Percentiles rank a stretch among this genome's conserved stretches.
Conservation (phyloP, 768 basidiomycete genomes). For the Guyanaporus albipodus region DNA sequence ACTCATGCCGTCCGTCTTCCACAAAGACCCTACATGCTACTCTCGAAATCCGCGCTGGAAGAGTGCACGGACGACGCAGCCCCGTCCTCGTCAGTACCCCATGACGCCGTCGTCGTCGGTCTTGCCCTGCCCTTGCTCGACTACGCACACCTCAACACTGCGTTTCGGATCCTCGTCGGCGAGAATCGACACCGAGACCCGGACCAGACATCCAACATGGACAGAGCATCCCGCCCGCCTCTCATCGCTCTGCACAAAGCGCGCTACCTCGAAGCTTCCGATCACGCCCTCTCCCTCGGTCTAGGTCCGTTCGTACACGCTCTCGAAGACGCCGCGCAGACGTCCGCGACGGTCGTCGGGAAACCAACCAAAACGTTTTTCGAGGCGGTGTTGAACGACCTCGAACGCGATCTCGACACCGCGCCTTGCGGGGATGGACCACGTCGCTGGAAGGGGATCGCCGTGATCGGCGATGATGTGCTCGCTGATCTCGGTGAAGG, state of each 20-base stretch:
- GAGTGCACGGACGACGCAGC: slow-evolving; percentile 32
- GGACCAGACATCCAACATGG: background rate
- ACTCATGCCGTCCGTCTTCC: background rate
- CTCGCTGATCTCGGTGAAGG: slow-evolving; percentile 62
- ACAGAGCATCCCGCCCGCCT: slow-evolving; percentile 18
- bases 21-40: slow-evolving; percentile 48
- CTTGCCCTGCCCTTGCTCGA: slow-evolving; percentile 49
- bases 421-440: background rate
- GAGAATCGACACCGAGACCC: slow-evolving; percentile 26
- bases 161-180: slow-evolving; percentile 59
- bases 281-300: slow-evolving; percentile 55
- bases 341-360: slow-evolving; percentile 53
- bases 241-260: slow-evolving; percentile 62
- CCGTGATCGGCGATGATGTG: slow-evolving; percentile 62
- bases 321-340: slow-evolving; percentile 51
- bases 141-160: slow-evolving; percentile 56
- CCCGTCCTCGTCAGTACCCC: background rate
- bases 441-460: slow-evolving; percentile 23
- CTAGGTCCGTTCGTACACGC: slow-evolving; percentile 68
- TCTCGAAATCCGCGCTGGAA: slow-evolving; percentile 46
- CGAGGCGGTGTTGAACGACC: slow-evolving; percentile 48
- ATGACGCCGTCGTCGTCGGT: slow-evolving; percentile 64
- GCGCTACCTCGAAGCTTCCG: slow-evolving; percentile 45
- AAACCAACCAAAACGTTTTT: slow-evolving; percentile 63
- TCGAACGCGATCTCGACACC: slow-evolving; percentile 23